Percentiles rank a stretch among this genome's conserved stretches.
Conservation (phyloP, 2,329 filamentous ascomycete species). For the Proliferodiscus dingleyae region DNA sequence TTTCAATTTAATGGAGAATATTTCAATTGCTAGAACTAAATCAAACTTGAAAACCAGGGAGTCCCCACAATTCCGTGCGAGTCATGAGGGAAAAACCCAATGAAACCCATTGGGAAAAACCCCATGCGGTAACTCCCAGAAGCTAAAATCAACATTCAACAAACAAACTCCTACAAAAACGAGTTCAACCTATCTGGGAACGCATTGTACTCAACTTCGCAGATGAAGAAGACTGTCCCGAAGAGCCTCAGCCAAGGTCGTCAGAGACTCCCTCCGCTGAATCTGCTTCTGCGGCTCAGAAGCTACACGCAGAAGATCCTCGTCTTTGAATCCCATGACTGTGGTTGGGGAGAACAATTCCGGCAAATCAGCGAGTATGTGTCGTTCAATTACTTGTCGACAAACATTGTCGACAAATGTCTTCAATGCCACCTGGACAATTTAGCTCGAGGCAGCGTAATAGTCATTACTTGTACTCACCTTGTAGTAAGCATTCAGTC, state of each 20-base stretch:
- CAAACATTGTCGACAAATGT: constrained; percentile 29
- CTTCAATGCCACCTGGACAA: constrained; percentile 24
- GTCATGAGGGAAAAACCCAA: too few species aligned
- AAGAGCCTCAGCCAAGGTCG: constrained; percentile 1
- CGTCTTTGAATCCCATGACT: constrained; percentile 13
- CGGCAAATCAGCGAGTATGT: constrained; percentile 15
- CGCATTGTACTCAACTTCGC: too few species aligned
- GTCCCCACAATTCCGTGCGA: too few species aligned
- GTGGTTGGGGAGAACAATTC: constrained; percentile 19
- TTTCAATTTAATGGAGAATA: too few species aligned
- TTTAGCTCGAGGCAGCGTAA: background rate
- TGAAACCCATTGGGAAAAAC: too few species aligned
- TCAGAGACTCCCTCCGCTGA: background rate
- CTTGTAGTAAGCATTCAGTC: constrained; percentile 25
- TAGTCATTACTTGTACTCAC: constrained; percentile 5
- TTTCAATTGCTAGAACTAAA: too few species aligned
- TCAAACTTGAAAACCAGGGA: too few species aligned
- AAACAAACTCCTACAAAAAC: too few species aligned
- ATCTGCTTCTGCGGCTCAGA: constrained; percentile 11
- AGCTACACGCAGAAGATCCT: constrained; percentile 13
- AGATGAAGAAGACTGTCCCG: constrained; percentile 4
- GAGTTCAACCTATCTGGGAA: too few species aligned
- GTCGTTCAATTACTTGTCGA: constrained; percentile 26
- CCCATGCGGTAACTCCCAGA: too few species aligned
- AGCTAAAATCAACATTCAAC: too few species aligned